phyloP scores from a whole-genome alignment of 1,284 basidiomycete genomes.

The Golubevia pallescens region DNA sequence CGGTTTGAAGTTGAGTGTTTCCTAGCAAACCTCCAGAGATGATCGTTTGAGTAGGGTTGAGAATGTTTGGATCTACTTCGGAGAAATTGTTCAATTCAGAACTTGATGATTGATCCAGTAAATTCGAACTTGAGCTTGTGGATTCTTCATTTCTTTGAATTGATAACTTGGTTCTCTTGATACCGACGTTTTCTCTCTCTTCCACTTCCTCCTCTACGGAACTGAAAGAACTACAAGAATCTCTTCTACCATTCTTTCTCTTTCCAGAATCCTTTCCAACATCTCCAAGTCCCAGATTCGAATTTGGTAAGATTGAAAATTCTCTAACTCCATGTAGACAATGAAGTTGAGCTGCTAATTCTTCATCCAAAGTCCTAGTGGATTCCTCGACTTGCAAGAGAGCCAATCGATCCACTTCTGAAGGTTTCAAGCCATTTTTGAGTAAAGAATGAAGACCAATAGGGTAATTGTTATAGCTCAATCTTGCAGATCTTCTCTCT shows the following conservation, averaged over 20 bases:
- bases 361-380: not conserved
- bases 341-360: slow-evolving; percentile 22
- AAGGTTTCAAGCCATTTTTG: not conserved
- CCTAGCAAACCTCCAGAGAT: not conserved
- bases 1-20: not conserved
- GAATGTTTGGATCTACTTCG: slow-evolving; percentile 4
- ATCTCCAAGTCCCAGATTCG: not conserved
- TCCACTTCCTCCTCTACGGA: too few species aligned
- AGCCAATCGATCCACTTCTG: not conserved
- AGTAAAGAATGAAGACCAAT: not conserved
- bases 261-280: not conserved
- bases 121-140: not conserved
- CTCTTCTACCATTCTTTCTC: not conserved
- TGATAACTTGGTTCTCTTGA: not conserved
- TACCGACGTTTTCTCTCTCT: too few species aligned
- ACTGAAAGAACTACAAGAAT: too few species aligned
- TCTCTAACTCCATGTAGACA: slow-evolving; percentile 26
- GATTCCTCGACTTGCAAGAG: not conserved
- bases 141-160: not conserved
- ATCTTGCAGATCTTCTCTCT: not conserved
- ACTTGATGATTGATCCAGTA: not conserved
- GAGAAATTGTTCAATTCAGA: not conserved
- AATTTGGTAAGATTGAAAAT: not conserved
- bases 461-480: not conserved
- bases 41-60: not conserved